These are phyloP conservation scores for Adansonia grandidieri DNA, from an alignment of 441 rosid genomes.

Conservation along the genomic window DNA sequence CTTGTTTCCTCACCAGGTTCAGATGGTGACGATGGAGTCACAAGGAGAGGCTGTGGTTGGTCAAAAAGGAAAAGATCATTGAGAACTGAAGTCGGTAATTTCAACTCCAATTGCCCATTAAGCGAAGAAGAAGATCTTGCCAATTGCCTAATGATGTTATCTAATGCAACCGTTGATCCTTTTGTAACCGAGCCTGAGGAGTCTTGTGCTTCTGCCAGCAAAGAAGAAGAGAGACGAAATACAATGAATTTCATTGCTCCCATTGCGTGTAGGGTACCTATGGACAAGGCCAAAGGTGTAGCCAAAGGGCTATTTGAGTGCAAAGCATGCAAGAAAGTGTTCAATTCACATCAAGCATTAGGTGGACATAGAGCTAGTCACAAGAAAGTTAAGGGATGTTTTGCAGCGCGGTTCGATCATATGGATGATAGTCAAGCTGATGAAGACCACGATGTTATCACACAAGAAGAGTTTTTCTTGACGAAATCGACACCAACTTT, in stretches of 20 bases:
- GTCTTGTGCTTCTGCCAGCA: slow-evolving; percentile 71
- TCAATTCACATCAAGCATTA: slow-evolving; percentile 92
- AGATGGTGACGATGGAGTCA: neutral
- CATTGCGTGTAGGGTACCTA: slow-evolving; percentile 26
- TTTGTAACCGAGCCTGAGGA: slow-evolving; percentile 53
- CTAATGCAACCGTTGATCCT: slow-evolving; percentile 64
- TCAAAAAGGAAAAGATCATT: neutral
- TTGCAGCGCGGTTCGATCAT: neutral
- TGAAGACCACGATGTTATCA: slow-evolving; percentile 45
- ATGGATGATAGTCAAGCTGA: neutral
- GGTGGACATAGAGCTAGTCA: slow-evolving; percentile 95
- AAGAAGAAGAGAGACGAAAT: slow-evolving; percentile 59
- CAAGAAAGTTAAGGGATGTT: slow-evolving; percentile 7
- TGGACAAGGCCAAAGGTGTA: slow-evolving; percentile 46
- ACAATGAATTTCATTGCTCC: slow-evolving; percentile 42
- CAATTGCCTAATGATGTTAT: slow-evolving; percentile 83
- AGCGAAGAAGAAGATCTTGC: slow-evolving; percentile 93
- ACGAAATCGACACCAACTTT: slow-evolving; percentile 38
- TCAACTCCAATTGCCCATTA: slow-evolving; percentile 43
- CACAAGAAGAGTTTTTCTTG: slow-evolving; percentile 41
- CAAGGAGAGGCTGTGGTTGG: neutral
- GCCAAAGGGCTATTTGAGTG: slow-evolving; percentile 74
- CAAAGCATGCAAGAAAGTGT: slow-evolving; percentile 93
- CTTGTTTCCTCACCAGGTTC: slow-evolving; percentile 35
- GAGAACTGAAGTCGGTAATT: neutral